Evolutionary conservation across 2,329 filamentous ascomycete genomes (phyloP).

Genomic region (Lachnellula cervina): DNA sequence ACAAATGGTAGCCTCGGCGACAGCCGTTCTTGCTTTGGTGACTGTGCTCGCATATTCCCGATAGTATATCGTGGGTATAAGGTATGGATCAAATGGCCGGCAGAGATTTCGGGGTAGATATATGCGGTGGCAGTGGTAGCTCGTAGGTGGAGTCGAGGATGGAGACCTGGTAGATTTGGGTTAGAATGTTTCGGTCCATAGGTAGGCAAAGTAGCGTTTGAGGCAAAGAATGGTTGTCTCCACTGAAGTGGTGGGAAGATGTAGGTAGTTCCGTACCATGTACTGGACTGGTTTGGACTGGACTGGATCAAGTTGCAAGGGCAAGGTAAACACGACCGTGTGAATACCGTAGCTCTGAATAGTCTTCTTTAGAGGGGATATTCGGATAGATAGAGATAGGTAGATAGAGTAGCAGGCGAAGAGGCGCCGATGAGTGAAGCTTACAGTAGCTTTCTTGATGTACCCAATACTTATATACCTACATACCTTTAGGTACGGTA

Average conservation of each 20-base stretch:
- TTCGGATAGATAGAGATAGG: not conserved
- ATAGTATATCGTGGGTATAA: constrained; percentile 8
- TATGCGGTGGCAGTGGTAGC: constrained; percentile 4
- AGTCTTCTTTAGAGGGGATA: too few relatives aligned
- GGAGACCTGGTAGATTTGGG: not conserved
- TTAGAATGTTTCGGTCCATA: not conserved
- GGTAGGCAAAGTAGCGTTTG: not conserved
- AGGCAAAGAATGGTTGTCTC: not conserved
- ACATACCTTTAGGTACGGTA: too few relatives aligned
- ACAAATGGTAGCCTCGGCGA: constrained; percentile 16
- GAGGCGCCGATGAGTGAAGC: too few relatives aligned
- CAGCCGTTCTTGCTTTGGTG: constrained; percentile 16
- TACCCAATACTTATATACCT: too few relatives aligned
- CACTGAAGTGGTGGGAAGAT: too few relatives aligned
- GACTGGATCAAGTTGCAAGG: too few relatives aligned
- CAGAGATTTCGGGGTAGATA: constrained; percentile 10
- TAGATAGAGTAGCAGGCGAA: not conserved
- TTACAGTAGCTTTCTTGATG: too few relatives aligned
- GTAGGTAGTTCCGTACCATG: too few relatives aligned
- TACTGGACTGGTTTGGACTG: too few relatives aligned
- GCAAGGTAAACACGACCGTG: too few relatives aligned
- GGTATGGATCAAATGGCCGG: constrained; percentile 12
- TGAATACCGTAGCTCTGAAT: too few relatives aligned
- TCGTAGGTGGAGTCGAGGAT: not conserved
- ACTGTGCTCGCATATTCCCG: constrained; percentile 27